Evolutionary conservation across 139 green algal species (phyloP).

Genomic region (Pleodorina starrii): DNA sequence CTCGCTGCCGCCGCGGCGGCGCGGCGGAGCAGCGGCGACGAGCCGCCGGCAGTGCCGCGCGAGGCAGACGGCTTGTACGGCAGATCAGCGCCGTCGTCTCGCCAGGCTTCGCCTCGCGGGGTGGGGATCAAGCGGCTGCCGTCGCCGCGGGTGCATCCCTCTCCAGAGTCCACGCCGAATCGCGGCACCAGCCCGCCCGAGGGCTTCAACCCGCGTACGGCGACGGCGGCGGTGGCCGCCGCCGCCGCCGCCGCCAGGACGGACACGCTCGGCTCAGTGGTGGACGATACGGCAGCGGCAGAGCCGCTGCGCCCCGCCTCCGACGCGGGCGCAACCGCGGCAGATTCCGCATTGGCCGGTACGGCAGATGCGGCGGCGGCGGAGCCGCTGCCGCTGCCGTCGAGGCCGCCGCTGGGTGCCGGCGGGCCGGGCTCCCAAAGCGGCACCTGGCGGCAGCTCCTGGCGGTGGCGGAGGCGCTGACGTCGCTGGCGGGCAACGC

Average conservation of each 20-base stretch:
- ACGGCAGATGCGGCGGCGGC: background rate
- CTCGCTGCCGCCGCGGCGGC: background rate
- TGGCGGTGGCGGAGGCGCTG: background rate
- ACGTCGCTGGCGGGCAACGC: background rate
- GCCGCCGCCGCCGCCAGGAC: background rate
- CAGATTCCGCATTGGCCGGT: background rate
- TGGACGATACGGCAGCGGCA: background rate
- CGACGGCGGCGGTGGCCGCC: background rate
- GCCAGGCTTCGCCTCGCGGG: background rate
- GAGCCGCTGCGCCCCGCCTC: background rate
- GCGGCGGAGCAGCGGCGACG: background rate
- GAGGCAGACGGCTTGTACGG: background rate
- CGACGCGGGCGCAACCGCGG: background rate
- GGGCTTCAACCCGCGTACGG: slow-evolving; percentile 10
- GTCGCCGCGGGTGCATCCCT: slow-evolving; percentile 32
- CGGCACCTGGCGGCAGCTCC: background rate
- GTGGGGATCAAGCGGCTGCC: background rate
- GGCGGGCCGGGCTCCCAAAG: background rate
- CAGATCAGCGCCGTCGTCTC: background rate
- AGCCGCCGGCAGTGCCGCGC: background rate
- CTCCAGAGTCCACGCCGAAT: background rate
- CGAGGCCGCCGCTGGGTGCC: background rate
- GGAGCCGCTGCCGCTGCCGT: background rate
- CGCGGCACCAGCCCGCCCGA: slow-evolving; percentile 25
- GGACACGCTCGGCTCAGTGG: background rate